Evolutionary conservation across 2,329 filamentous ascomycete species (phyloP).

Genomic region (Ophiostoma novo-ulmi): DNA sequence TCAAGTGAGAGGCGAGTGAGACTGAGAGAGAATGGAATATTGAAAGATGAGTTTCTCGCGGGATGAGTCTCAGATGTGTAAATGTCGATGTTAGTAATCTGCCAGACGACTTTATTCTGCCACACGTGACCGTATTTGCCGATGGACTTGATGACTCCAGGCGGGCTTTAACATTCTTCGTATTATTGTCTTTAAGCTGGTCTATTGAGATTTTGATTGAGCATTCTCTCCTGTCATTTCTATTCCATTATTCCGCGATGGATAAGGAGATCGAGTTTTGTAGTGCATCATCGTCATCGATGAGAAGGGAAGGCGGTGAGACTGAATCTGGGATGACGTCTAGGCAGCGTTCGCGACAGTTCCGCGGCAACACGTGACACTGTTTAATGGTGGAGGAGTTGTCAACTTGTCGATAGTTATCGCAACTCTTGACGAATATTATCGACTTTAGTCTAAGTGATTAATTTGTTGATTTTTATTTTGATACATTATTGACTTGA

Average conservation of each 20-base stretch:
- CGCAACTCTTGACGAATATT: too few species aligned
- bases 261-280: neutral
- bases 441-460: too few species aligned
- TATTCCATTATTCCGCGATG: too few species aligned
- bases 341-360: conserved; percentile 19
- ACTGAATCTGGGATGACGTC: neutral
- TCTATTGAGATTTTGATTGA: neutral
- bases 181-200: neutral
- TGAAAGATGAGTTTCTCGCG: neutral
- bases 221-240: neutral
- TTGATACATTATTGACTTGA: too few species aligned
- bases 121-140: neutral
- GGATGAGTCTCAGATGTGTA: neutral
- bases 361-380: conserved; percentile 25
- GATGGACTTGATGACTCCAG: neutral
- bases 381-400: neutral
- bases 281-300: neutral
- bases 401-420: neutral
- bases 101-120: neutral
- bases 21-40: neutral
- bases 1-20: neutral
- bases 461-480: too few species aligned
- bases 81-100: neutral
- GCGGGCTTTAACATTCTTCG: neutral
- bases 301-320: conserved; percentile 1